Base-by-base conservation (phyloP, 2,329 filamentous ascomycete species). In the Colletotrichum sp. region DNA sequence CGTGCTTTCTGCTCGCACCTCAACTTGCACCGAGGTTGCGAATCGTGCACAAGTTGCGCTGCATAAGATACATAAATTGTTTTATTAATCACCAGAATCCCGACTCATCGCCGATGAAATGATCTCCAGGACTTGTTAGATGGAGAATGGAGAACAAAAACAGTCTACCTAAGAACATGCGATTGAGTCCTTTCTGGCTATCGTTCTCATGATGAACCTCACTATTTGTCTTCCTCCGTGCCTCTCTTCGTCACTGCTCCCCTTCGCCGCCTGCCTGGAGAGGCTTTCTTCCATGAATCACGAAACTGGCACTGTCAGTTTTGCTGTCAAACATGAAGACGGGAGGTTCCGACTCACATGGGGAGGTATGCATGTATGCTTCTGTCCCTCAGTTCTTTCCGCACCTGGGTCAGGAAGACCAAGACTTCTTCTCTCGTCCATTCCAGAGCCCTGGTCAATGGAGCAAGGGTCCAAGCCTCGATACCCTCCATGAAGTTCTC, bases 401-500 rank as follows among this genome's bases (percentile, higher is more conserved):
- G 4, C 34, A 10, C n/a, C n/a, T 64, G 18, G 13, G 21, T 36
- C 13, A 64, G 28, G 30, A 36, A 28, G 16, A 26, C 15, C 16
- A n/a, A 15, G 48, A 34, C 32, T 15, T 36, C n/a, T 12, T 64
- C 18, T 64, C 32, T 64, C 32, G n/a, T 36, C 30, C 32, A 32
- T 18, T 64, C 76, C 4, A 79, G 61, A 3, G 78, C 77, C 30
- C 79, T 77, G 1, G 82, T 83, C 10, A 84, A 82, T 13, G 80
- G 78, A 1, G 80, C 81, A 67, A 83, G 74, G 1, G 81, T 82
- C 6, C 83, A 39, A 3, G 80, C 80, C 66, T 83, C 82, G 2
- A 83, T 67, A 2, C 78, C 80, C 2, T 75, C 75, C 24, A 71
- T 71, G 1, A 79, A 74, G 4, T 82, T 83, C 3, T 71, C 64